Base-by-base conservation (phyloP, 192 early-diverging fungal species). In the Gamsiella multidivaricata region DNA sequence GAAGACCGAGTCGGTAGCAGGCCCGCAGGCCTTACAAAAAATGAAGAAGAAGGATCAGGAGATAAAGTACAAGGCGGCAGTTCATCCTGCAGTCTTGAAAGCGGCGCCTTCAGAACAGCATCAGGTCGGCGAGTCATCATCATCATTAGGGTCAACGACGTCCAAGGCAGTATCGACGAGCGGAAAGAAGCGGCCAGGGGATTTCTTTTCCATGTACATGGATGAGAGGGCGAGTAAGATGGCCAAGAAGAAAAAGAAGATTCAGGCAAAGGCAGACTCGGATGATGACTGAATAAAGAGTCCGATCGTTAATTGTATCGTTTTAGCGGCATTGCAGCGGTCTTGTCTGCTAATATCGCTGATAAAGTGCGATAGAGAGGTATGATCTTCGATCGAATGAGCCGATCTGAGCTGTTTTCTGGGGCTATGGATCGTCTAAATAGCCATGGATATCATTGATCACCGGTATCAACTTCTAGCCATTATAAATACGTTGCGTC, bases 161-260 rank as follows among this genome's bases (percentile, higher is more conserved):
- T 42, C 70, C 11, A 45, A 10, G 47, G 9, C 46, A 14, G 20
- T 31, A 54, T 18, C 28, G 18, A 33, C 49, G 0, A 14, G 20
- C 18, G 32, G 15, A 25, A 78, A 69, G 62, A 80, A 78, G 26
- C 29, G 60, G 5, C 65, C 71, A 9, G 72, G 78, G 15, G 85
- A 86, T 23, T 86, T 86, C 33, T 70, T 86, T 47, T 83, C 81
- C 5, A 83, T 72, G 69, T 86, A 84, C 62, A 65, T 86, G 53
- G 76, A 69, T 15, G 83, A 86, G 52, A 55, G 85, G 11, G 74
- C 81, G 5, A 58, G 50, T 22, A 84, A 83, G 62, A 84, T 82
- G 68, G 83, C 83, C 23, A 84, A 82, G 53, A 84, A 81, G 50
- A 76, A 83, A 47, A 80, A 80, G 53, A 83, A 80, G 54, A 61